These are phyloP conservation scores for Hygrocybe punicea DNA, from an alignment of 768 basidiomycete genomes.

Conservation along the genomic window DNA sequence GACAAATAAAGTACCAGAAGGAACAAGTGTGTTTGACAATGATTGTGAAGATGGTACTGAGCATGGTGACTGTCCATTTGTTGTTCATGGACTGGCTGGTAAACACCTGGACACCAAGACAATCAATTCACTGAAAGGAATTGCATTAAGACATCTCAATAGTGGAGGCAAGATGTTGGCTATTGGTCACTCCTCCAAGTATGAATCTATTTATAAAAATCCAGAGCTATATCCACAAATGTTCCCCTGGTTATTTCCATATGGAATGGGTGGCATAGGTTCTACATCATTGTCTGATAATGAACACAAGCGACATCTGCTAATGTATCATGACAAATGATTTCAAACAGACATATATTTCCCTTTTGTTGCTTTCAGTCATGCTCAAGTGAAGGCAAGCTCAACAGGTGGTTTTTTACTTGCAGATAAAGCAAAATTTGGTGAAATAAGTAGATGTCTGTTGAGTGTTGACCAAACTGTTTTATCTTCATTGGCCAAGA, in stretches of 20 bases:
- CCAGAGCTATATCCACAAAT: slow-evolving; percentile 33
- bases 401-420: slow-evolving; percentile 7
- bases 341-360: slow-evolving; percentile 40
- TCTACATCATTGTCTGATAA: slow-evolving; percentile 18
- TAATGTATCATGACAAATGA: slow-evolving; percentile 40
- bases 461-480: slow-evolving; percentile 12
- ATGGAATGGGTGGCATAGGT: slow-evolving; percentile 36
- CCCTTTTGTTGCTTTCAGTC: slow-evolving; percentile 38
- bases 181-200: slow-evolving; percentile 24
- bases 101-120: slow-evolving; percentile 12
- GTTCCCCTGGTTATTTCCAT: no score
- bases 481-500: slow-evolving; percentile 11
- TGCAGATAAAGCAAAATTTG: slow-evolving; percentile 16
- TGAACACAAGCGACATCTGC: slow-evolving; percentile 24
- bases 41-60: slow-evolving; percentile 19
- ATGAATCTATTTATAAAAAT: slow-evolving; percentile 36
- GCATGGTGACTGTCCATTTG: slow-evolving; percentile 24
- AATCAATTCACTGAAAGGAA: slow-evolving; percentile 14
- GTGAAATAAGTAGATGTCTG: slow-evolving; percentile 12
- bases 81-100: slow-evolving; percentile 26
- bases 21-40: slow-evolving; percentile 24
- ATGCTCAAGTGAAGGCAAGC: slow-evolving; percentile 32
- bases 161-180: slow-evolving; percentile 24
- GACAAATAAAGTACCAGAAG: slow-evolving; percentile 23
- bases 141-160: slow-evolving; percentile 29